phyloP scores from a whole-genome alignment of 2,329 filamentous ascomycete genomes.

The Ophiostoma perfectum region DNA sequence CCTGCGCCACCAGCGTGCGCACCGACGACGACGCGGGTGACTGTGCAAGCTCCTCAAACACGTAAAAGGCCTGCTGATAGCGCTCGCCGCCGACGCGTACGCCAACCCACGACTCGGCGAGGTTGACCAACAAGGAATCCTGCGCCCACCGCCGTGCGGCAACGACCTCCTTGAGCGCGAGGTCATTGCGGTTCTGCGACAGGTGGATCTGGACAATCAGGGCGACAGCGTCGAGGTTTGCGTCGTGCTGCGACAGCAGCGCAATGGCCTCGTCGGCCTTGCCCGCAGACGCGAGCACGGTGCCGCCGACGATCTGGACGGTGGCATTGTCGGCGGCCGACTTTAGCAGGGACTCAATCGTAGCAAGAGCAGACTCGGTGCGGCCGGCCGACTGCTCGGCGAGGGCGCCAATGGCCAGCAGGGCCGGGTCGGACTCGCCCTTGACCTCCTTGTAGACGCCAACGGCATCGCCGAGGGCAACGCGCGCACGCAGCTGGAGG shows the following conservation, averaged over 20 bases:
- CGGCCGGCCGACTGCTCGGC: conserved; percentile 62
- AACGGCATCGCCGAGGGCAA: conserved; percentile 73
- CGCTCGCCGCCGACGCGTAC: conserved; percentile 85
- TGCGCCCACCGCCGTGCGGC: conserved; percentile 90
- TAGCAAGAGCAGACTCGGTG: conserved; percentile 55
- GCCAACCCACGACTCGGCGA: conserved; percentile 93
- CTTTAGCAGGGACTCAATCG: conserved; percentile 62
- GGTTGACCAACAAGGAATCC: conserved; percentile 85
- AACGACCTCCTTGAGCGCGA: conserved; percentile 82
- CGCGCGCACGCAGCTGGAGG: conserved; percentile 72
- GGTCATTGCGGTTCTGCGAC: conserved; percentile 82
- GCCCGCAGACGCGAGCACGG: conserved; percentile 70
- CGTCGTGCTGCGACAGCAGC: conserved; percentile 76
- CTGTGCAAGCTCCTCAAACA: conserved; percentile 92
- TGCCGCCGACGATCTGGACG: conserved; percentile 79
- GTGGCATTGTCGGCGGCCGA: conserved; percentile 65
- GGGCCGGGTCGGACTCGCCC: conserved; percentile 60
- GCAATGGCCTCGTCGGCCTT: conserved; percentile 80
- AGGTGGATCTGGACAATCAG: conserved; percentile 90
- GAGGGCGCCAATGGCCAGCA: conserved; percentile 70
- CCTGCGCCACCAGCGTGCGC: conserved; percentile 75
- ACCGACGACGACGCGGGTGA: conserved; percentile 73
- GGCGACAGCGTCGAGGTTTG: conserved; percentile 74
- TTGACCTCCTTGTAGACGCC: conserved; percentile 66
- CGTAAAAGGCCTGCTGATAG: conserved; percentile 96